Conservation (phyloP, 768 basidiomycete species). For the Pleurotus salmoneostramineus region DNA sequence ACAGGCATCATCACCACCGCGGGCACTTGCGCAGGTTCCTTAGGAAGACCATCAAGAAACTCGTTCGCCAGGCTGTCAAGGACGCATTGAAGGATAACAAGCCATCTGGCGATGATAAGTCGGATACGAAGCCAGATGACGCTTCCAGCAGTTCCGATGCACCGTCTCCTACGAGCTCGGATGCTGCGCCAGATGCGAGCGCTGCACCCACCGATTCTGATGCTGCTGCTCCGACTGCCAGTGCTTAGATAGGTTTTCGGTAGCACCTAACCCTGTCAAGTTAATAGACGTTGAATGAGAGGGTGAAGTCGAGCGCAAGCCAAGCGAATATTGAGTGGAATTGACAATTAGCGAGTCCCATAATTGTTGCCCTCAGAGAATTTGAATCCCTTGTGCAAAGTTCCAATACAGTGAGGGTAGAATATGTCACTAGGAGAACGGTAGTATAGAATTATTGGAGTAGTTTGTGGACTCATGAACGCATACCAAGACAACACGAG, state of each 20-base stretch:
- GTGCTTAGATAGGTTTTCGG: too few relatives aligned
- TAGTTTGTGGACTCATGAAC: background rate
- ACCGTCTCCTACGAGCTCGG: background rate
- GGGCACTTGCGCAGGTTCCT: background rate
- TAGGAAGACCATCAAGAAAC: background rate
- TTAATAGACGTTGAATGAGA: too few relatives aligned
- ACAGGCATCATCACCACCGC: background rate
- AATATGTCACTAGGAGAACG: too few relatives aligned
- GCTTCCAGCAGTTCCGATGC: background rate
- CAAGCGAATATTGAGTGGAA: too few relatives aligned
- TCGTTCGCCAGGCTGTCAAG: background rate
- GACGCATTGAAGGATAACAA: background rate
- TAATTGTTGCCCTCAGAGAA: too few relatives aligned
- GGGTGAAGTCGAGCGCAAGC: too few relatives aligned
- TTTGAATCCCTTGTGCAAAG: too few relatives aligned
- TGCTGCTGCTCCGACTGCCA: too few relatives aligned
- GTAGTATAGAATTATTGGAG: too few relatives aligned
- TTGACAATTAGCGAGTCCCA: too few relatives aligned
- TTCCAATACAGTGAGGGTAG: too few relatives aligned
- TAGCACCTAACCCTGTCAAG: too few relatives aligned
- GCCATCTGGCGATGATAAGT: background rate
- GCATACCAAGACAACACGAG: background rate
- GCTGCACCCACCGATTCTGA: background rate
- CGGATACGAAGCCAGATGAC: background rate
- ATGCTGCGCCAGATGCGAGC: background rate